phyloP scores from a whole-genome alignment of 257 asterid species.

The Marsdenia floribunda region DNA sequence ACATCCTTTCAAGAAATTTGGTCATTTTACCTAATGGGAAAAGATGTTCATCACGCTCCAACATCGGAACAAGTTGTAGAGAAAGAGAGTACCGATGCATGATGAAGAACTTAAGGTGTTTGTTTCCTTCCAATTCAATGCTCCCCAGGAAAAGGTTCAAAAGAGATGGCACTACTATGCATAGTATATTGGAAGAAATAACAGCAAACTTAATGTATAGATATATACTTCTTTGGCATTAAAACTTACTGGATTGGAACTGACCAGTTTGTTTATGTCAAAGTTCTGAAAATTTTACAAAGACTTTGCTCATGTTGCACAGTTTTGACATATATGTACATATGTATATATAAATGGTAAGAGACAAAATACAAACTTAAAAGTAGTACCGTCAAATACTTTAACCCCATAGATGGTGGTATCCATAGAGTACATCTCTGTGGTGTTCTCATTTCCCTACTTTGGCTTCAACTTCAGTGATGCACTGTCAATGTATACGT shows the following conservation, averaged over 20 bases:
- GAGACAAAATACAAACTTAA: not conserved
- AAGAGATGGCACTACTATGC: no score
- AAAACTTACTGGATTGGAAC: not conserved
- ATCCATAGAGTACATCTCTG: not conserved
- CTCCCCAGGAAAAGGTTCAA: no score
- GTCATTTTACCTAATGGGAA: no score
- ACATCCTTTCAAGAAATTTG: no score
- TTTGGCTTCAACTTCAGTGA: conserved; percentile 58
- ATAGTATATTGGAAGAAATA: not conserved
- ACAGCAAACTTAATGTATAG: not conserved
- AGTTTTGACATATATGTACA: not conserved
- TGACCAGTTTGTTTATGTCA: not conserved
- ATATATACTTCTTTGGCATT: not conserved
- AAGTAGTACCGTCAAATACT: not conserved
- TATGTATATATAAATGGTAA: not conserved
- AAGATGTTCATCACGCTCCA: no score
- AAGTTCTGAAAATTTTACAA: not conserved
- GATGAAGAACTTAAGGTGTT: no score
- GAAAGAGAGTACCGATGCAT: no score
- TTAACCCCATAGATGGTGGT: not conserved
- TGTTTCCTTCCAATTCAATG: no score
- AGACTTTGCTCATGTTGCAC: not conserved
- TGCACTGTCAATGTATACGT: conserved; percentile 39
- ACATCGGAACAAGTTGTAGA: no score
- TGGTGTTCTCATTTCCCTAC: conserved; percentile 18